Conservation (phyloP, 176 grass and related monocot genomes). For the Miscanthus lutarioriparius region DNA sequence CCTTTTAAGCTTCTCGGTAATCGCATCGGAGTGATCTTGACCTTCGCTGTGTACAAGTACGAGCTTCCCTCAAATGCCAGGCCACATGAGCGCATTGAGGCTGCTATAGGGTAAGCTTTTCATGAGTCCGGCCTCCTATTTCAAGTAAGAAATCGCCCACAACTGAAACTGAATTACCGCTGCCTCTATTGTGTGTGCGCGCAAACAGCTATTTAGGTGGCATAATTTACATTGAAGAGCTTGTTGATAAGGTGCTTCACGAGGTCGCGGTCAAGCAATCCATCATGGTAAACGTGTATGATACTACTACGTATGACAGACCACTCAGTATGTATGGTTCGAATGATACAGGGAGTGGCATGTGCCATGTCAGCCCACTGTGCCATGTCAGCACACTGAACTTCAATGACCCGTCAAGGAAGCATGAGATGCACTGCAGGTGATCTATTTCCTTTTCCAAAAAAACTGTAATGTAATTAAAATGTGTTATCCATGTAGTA, state of each 20-base stretch:
- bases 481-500: slow-evolving; percentile 5
- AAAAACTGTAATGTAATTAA: background rate
- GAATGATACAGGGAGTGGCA: slow-evolving; percentile 40
- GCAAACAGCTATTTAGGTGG: slow-evolving; percentile 77
- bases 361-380: slow-evolving; percentile 59
- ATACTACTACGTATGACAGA: slow-evolving; percentile 61
- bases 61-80: slow-evolving; percentile 69
- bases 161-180: background rate
- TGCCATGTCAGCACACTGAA: slow-evolving; percentile 63
- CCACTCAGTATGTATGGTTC: slow-evolving; percentile 80
- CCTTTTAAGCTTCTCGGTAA: slow-evolving; percentile 79
- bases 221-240: slow-evolving; percentile 78
- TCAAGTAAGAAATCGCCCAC: background rate
- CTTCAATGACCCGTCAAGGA: slow-evolving; percentile 83
- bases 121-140: background rate
- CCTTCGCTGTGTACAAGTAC: slow-evolving; percentile 78
- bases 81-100: slow-evolving; percentile 54
- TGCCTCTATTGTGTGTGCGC: background rate
- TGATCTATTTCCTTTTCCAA: slow-evolving; percentile 32
- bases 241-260: slow-evolving; percentile 72
- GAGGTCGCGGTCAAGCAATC: slow-evolving; percentile 73
- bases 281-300: slow-evolving; percentile 88
- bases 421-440: slow-evolving; percentile 96
- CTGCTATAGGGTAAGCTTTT: slow-evolving; percentile 64
- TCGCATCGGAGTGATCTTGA: slow-evolving; percentile 72